Evolutionary conservation across 2,329 filamentous ascomycete genomes (phyloP).

Genomic region (Emergomyces orientalis): DNA sequence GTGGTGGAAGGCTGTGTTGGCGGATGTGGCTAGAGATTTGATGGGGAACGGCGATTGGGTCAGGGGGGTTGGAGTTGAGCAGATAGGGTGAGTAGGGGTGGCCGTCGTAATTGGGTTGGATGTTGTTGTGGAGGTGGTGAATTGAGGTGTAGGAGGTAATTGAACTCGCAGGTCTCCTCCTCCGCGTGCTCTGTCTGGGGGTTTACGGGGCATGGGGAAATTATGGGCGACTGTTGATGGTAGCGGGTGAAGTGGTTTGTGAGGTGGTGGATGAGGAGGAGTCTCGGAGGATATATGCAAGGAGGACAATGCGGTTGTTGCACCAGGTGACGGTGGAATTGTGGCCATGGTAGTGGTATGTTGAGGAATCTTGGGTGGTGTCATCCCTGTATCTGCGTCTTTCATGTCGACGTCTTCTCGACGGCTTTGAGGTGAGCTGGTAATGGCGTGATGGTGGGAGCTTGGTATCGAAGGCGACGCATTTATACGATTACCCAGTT

Average conservation of each 20-base stretch:
- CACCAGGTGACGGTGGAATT: background rate
- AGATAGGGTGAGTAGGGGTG: too few species aligned
- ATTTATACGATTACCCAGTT: conserved; percentile 18
- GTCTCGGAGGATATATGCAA: background rate
- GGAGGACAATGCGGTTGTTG: background rate
- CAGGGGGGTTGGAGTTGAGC: conserved; percentile 23
- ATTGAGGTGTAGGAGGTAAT: conserved; percentile 19
- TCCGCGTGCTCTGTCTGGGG: conserved; percentile 15
- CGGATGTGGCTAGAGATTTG: conserved; percentile 11
- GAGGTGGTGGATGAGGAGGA: conserved; percentile 13
- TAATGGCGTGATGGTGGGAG: conserved; percentile 4
- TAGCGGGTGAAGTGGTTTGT: conserved; percentile 25
- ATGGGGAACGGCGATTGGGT: conserved; percentile 23
- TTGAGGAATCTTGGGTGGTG: conserved; percentile 15
- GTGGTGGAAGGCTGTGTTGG: conserved; percentile 9
- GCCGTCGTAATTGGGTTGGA: background rate
- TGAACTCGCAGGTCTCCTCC: conserved; percentile 22
- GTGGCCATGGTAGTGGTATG: background rate
- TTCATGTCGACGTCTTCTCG: conserved; percentile 24
- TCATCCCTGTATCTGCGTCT: conserved; percentile 28
- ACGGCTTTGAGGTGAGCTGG: conserved; percentile 11
- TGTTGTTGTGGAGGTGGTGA: conserved; percentile 14
- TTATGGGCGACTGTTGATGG: conserved; percentile 33
- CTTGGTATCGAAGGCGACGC: conserved; percentile 14
- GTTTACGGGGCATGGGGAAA: conserved; percentile 21